Evolutionary conservation across 805 yeast genomes (phyloP).

Genomic region (Debaryomyces castellii): DNA sequence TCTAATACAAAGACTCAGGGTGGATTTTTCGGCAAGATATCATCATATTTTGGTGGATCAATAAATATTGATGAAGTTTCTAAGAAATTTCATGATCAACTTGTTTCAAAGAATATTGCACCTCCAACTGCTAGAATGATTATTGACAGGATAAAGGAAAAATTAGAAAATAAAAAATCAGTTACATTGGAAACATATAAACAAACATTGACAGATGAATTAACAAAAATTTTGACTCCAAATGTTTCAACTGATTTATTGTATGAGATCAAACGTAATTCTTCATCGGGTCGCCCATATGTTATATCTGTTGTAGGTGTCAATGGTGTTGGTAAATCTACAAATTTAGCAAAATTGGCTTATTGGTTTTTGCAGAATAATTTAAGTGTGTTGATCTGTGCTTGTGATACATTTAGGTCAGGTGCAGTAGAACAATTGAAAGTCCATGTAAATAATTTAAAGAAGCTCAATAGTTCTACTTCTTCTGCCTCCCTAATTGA

Average conservation of each 20-base stretch:
- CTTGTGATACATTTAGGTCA: constrained; percentile 96
- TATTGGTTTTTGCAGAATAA: constrained; percentile 94
- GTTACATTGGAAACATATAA: constrained; percentile 72
- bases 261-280: constrained; percentile 64
- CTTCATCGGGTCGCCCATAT: constrained; percentile 55
- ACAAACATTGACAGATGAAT: constrained; percentile 59
- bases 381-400: constrained; percentile 82
- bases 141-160: constrained; percentile 66
- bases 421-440: constrained; percentile 98
- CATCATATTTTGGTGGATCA: constrained; percentile 37
- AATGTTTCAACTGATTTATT: constrained; percentile 85
- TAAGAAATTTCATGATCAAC: constrained; percentile 66
- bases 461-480: constrained; percentile 59
- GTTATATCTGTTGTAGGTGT: constrained; percentile 98
- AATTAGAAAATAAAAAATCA: constrained; percentile 71
- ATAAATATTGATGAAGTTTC: constrained; percentile 61
- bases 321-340: constrained; percentile 97
- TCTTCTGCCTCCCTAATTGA: constrained; percentile 52
- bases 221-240: constrained; percentile 82
- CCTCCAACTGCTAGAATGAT: constrained; percentile 81
- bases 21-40: constrained; percentile 34
- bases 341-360: constrained; percentile 90
- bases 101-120: constrained; percentile 85
- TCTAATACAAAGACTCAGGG: constrained; percentile 3
- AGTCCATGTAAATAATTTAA: constrained; percentile 86